A percentile compares a stretch with the other conserved stretches of the same genome.
These are phyloP conservation scores for Sclerotinia nivalis DNA, from an alignment of 2,329 filamentous ascomycete genomes.

Conservation along the genomic window DNA sequence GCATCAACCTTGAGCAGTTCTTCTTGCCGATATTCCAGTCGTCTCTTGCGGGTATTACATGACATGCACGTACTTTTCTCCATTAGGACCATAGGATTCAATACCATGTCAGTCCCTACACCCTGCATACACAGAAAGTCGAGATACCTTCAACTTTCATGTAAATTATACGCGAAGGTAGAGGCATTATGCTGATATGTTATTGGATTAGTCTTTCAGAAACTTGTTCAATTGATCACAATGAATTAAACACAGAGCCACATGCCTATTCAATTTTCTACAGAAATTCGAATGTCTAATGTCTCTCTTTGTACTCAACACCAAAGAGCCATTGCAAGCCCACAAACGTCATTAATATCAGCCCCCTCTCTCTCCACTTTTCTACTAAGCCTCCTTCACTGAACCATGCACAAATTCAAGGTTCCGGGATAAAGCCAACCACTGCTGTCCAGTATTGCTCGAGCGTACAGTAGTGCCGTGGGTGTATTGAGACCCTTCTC, in stretches of 20 bases:
- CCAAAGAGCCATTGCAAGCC: neutral
- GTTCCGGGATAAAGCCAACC: neutral
- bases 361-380: neutral
- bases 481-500: neutral
- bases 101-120: neutral
- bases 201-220: neutral
- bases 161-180: neutral
- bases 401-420: neutral
- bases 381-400: too few species aligned
- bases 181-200: neutral
- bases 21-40: neutral
- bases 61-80: neutral
- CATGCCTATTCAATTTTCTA: neutral
- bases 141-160: neutral
- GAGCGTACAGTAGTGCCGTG: slow-evolving; percentile 16
- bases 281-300: neutral
- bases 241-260: neutral
- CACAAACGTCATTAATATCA: slow-evolving; percentile 3
- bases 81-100: neutral
- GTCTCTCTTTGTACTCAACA: neutral
- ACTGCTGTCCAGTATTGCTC: neutral
- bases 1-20: neutral
- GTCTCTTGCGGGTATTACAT: neutral
- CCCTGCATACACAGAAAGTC: neutral
- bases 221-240: neutral